These are phyloP conservation scores for Colletotrichum endophyticum DNA, from an alignment of 2,329 filamentous ascomycete genomes.

Conservation along the genomic window DNA sequence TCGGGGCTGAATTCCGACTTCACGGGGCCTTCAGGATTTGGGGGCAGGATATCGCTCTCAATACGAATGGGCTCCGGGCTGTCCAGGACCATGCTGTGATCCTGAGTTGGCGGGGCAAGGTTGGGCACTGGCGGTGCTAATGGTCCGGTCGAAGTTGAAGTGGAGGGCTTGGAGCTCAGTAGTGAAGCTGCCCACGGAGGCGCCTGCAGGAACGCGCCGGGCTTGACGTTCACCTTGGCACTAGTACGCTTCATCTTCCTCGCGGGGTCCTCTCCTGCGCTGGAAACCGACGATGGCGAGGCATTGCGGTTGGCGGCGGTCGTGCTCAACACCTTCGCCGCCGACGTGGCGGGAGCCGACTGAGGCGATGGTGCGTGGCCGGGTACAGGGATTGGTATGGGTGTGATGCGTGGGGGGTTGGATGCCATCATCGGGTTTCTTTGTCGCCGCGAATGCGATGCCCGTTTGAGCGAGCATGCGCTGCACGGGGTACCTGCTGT, in stretches of 20 bases:
- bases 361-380: background rate
- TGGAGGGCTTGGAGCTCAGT: background rate
- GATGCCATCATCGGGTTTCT: background rate
- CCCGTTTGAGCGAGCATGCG: background rate
- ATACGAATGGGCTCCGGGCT: slow-evolving; percentile 18
- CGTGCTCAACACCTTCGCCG: background rate
- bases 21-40: background rate
- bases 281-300: background rate
- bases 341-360: background rate
- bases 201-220: background rate
- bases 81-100: background rate
- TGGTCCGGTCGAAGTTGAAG: background rate
- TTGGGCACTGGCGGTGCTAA: background rate
- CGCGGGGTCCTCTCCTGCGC: background rate
- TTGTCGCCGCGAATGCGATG: background rate
- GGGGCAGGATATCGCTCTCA: slow-evolving; percentile 26
- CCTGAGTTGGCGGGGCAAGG: background rate
- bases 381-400: background rate
- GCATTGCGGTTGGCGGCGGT: background rate
- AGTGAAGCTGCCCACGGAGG: slow-evolving; percentile 7
- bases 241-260: slow-evolving; percentile 15
- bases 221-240: background rate
- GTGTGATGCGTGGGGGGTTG: background rate
- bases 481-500: background rate
- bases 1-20: background rate